phyloP scores from a whole-genome alignment of 2,329 filamentous ascomycete species.

The Anisogramma anomala region DNA sequence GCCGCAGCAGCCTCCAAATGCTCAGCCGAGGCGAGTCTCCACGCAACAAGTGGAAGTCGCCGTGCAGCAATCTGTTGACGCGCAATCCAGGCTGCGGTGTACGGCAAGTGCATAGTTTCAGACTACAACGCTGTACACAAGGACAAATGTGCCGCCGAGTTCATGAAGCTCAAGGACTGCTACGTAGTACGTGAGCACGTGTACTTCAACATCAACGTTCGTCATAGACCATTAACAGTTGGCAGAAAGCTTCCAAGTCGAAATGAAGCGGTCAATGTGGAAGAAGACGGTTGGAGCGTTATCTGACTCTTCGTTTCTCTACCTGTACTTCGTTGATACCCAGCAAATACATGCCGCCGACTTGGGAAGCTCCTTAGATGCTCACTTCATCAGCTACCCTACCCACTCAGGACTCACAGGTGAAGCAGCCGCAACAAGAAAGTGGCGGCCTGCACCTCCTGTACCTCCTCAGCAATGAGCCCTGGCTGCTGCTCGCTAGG shows the following conservation, averaged over 20 bases:
- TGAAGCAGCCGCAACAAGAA: slow-evolving; percentile 45
- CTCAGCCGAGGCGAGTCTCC: slow-evolving; percentile 36
- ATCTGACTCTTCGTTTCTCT: neutral
- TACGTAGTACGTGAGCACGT: slow-evolving; percentile 66
- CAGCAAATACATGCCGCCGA: neutral
- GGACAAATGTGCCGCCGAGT: slow-evolving; percentile 80
- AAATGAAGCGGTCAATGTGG: neutral
- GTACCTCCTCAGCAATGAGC: slow-evolving; percentile 70
- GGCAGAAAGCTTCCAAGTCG: slow-evolving; percentile 12
- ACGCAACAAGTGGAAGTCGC: neutral
- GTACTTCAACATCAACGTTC: neutral
- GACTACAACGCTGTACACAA: slow-evolving; percentile 88
- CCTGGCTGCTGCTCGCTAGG: slow-evolving; percentile 38
- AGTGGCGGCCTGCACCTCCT: slow-evolving; percentile 73
- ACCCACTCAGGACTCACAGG: slow-evolving; percentile 2
- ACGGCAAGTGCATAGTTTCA: slow-evolving; percentile 81
- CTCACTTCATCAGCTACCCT: neutral
- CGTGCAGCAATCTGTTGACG: neutral
- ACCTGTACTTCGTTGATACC: neutral
- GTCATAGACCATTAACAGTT: neutral
- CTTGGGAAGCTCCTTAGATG: neutral
- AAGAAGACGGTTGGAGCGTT: neutral
- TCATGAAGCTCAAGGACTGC: slow-evolving; percentile 75
- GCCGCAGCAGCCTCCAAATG: slow-evolving; percentile 44
- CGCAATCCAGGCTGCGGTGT: slow-evolving; percentile 56